Conservation (phyloP, 257 asterid genomes). For the Nicotiana obtusifolia region DNA sequence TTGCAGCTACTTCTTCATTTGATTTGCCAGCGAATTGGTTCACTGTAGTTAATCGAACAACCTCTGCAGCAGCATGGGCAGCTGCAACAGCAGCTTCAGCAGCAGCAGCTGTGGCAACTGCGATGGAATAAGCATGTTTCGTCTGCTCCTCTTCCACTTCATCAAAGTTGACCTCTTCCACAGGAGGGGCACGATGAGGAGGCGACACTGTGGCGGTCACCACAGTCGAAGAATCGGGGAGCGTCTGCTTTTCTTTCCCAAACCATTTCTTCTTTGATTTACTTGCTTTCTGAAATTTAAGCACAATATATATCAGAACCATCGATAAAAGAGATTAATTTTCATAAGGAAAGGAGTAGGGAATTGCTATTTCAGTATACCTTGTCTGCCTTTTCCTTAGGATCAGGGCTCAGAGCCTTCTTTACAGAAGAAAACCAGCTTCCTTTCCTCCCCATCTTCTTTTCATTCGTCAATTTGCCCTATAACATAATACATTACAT, state of each 20-base stretch:
- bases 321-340: neutral
- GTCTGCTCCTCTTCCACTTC: conserved; percentile 62
- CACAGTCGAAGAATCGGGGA: conserved; percentile 25
- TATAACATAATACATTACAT: conserved; percentile 10
- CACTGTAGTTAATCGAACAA: conserved; percentile 37
- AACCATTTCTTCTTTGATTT: conserved; percentile 38
- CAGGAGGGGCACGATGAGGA: conserved; percentile 34
- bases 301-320: neutral
- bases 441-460: conserved; percentile 75
- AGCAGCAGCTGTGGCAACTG: conserved; percentile 65
- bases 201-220: conserved; percentile 41
- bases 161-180: conserved; percentile 47
- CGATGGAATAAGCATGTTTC: conserved; percentile 59
- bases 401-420: conserved; percentile 76
- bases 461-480: conserved; percentile 44
- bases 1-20: conserved; percentile 73
- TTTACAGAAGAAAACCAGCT: conserved; percentile 87
- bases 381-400: conserved; percentile 50
- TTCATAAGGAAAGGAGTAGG: neutral
- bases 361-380: conserved; percentile 23
- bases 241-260: conserved; percentile 45
- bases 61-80: conserved; percentile 73
- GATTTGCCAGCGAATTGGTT: conserved; percentile 55
- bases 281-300: conserved; percentile 42
- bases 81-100: conserved; percentile 74